Evolutionary conservation across 2,329 filamentous ascomycete species (phyloP).

Genomic region (Fusarium sp.): DNA sequence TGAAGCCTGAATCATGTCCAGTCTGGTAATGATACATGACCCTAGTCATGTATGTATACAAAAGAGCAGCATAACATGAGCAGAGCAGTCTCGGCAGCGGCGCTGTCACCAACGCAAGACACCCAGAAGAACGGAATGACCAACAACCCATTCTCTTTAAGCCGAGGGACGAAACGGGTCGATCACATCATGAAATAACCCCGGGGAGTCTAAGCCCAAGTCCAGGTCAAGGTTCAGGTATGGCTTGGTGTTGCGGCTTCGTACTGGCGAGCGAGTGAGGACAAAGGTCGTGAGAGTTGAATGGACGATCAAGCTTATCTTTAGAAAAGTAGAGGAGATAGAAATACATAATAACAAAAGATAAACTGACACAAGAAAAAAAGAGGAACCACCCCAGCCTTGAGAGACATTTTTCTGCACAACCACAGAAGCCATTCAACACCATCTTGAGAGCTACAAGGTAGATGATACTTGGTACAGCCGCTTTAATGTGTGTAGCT

Average conservation of each 20-base stretch:
- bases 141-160: conserved; percentile 20
- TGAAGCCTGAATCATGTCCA: conserved; percentile 20
- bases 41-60: conserved; percentile 13
- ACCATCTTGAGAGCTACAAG: conserved; percentile 18
- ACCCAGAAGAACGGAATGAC: conserved; percentile 17
- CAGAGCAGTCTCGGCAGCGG: conserved; percentile 33
- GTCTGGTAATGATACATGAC: conserved; percentile 7
- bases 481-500: rapidly evolving
- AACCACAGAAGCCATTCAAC: conserved; percentile 31
- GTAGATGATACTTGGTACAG: conserved; percentile 15
- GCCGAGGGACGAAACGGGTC: conserved; percentile 23
- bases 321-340: conserved; percentile 47
- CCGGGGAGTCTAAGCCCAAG: conserved; percentile 3
- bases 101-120: conserved; percentile 19
- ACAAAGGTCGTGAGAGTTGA: conserved; percentile 25
- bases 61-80: conserved; percentile 8
- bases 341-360: conserved; percentile 55
- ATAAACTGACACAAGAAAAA: conserved; percentile 35
- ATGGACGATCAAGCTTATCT: conserved; percentile 48
- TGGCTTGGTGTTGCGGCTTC: conserved; percentile 7
- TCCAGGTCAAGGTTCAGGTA: conserved; percentile 6
- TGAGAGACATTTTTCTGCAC: conserved; percentile 33
- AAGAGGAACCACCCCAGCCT: conserved; percentile 34
- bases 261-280: conserved; percentile 33
- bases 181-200: conserved; percentile 26